A percentile compares a stretch with the other conserved stretches of the same genome.
Evolutionary conservation across 768 basidiomycete genomes (phyloP).

Genomic region (Epithele typhae): DNA sequence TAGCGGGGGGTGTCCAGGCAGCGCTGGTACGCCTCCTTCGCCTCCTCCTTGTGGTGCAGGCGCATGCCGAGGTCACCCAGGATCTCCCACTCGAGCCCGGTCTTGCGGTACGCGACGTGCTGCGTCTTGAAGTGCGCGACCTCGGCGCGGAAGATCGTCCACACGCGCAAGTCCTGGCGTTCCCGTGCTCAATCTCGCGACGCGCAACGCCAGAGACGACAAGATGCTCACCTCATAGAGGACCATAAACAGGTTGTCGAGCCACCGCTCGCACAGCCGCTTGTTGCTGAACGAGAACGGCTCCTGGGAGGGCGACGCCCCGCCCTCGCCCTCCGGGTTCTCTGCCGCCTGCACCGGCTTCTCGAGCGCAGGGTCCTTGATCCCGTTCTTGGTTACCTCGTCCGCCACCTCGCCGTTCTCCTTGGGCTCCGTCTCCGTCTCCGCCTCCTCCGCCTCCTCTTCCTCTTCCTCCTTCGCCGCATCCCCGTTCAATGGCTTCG

Average conservation of each 20-base stretch:
- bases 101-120: slow-evolving; percentile 96
- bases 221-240: slow-evolving; percentile 75
- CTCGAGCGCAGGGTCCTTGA: slow-evolving; percentile 28
- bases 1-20: slow-evolving; percentile 86
- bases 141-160: slow-evolving; percentile 98
- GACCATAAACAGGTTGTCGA: slow-evolving; percentile 98
- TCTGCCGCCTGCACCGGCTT: slow-evolving; percentile 42
- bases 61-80: slow-evolving; percentile 90
- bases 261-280: slow-evolving; percentile 94
- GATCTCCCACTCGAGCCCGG: slow-evolving; percentile 97
- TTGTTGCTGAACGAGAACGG: slow-evolving; percentile 94
- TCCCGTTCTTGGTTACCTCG: slow-evolving; percentile 33
- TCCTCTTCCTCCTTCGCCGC: slow-evolving; percentile 51
- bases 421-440: slow-evolving; percentile 39
- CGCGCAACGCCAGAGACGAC: background rate
- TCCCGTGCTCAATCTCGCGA: background rate
- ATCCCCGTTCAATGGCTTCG: background rate
- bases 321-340: slow-evolving; percentile 21
- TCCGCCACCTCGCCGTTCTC: slow-evolving; percentile 37
- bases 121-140: slow-evolving; percentile 99
- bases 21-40: slow-evolving; percentile 95
- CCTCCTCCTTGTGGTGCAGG: slow-evolving; percentile 97
- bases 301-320: slow-evolving; percentile 36
- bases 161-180: slow-evolving; percentile 84
- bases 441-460: slow-evolving; percentile 31